A percentile compares a stretch with the other conserved stretches of the same genome.
phyloP scores from a whole-genome alignment of 805 yeast genomes.

The Saccharomycopsis malanga region DNA sequence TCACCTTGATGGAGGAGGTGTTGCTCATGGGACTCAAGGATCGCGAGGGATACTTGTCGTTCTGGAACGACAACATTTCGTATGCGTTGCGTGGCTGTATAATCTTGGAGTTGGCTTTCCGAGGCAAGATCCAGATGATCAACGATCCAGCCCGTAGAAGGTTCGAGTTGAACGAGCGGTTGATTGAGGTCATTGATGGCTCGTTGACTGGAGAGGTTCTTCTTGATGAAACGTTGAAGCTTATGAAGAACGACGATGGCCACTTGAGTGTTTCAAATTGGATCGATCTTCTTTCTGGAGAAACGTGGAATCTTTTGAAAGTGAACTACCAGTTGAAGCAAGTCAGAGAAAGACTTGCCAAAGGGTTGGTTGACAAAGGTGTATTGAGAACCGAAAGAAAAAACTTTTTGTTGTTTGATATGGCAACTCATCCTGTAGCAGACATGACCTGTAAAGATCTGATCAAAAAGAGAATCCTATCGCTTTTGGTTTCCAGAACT shows the following conservation, averaged over 20 bases:
- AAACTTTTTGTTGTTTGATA: conserved; percentile 88
- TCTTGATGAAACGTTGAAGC: conserved; percentile 84
- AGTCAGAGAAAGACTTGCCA: conserved; percentile 92
- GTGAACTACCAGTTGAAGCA: conserved; percentile 94
- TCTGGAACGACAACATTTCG: conserved; percentile 97
- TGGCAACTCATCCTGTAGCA: conserved; percentile 97
- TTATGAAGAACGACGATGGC: conserved; percentile 81
- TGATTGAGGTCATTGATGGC: conserved; percentile 79
- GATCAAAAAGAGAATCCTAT: conserved; percentile 64
- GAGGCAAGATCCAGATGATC: conserved; percentile 81
- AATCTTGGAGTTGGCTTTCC: conserved; percentile 81
- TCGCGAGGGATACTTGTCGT: conserved; percentile 90
- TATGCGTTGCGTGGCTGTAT: conserved; percentile 95
- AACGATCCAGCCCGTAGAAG: conserved; percentile 90
- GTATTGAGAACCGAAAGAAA: conserved; percentile 92
- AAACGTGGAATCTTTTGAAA: conserved; percentile 95
- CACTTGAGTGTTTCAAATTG: conserved; percentile 75
- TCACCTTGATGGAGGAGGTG: conserved; percentile 96
- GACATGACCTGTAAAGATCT: conserved; percentile 81
- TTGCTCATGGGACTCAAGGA: conserved; percentile 88
- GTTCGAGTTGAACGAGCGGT: conserved; percentile 79
- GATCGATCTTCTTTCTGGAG: conserved; percentile 92
- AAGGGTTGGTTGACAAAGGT: conserved; percentile 96
- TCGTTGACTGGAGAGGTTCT: conserved; percentile 91
- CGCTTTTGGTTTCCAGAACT: conserved; percentile 64